These are phyloP conservation scores for Lagerstroemia speciosa DNA, from an alignment of 345 rosid genomes.

Conservation along the genomic window DNA sequence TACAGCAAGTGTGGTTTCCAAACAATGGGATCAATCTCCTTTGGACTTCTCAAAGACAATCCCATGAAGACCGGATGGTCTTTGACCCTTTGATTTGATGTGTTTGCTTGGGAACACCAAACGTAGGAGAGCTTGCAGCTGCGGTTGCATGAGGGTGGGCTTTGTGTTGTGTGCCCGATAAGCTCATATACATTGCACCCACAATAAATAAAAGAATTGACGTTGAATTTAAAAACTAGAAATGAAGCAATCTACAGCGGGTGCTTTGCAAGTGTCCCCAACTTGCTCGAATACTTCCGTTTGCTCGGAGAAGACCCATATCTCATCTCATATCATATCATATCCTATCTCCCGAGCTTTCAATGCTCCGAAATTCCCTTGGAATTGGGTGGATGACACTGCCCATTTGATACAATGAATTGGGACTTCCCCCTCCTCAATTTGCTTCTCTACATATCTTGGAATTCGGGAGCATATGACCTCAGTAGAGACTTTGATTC, in stretches of 20 bases:
- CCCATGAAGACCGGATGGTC: neutral
- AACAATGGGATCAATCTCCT: neutral
- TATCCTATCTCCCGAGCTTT: neutral
- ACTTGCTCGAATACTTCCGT: neutral
- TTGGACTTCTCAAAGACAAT: constrained; percentile 9
- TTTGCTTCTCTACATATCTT: neutral
- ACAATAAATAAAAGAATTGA: neutral
- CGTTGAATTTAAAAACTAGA: neutral
- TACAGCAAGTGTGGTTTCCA: too few species aligned
- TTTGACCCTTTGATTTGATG: neutral
- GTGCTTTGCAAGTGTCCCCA: neutral
- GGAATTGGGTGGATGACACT: neutral
- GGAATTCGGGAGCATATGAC: constrained; percentile 3
- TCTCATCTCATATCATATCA: neutral
- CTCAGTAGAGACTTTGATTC: neutral
- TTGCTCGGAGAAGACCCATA: neutral
- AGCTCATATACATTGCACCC: constrained; percentile 2
- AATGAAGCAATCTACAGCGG: neutral
- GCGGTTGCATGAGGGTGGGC: neutral
- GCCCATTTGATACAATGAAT: constrained; percentile 5
- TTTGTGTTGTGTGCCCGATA: neutral
- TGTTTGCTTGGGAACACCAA: too few species aligned
- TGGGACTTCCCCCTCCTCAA: neutral
- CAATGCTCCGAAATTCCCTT: neutral
- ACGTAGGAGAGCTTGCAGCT: neutral